A percentile compares a stretch with the other conserved stretches of the same genome.
These are phyloP conservation scores for Pestalotiopsis sp. DNA, from an alignment of 2,329 filamentous ascomycete species.

Conservation along the genomic window DNA sequence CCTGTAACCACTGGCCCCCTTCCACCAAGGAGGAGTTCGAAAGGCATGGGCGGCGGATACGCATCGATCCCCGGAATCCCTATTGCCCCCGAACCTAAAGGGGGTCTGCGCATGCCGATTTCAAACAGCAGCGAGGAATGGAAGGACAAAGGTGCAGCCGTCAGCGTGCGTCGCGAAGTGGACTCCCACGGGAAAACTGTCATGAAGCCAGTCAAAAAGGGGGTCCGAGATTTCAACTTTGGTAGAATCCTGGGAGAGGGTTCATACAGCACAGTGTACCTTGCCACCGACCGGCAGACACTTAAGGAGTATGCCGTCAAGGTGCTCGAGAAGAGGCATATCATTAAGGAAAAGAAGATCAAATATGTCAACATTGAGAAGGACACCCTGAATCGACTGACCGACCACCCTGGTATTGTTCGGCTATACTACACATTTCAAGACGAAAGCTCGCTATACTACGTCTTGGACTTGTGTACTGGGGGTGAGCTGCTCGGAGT, in stretches of 20 bases:
- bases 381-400: conserved; percentile 93
- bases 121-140: conserved; percentile 81
- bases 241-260: conserved; percentile 90
- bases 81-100: conserved; percentile 34
- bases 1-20: conserved; percentile 61
- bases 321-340: conserved; percentile 96
- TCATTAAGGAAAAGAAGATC: conserved; percentile 99
- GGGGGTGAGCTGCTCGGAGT: conserved; percentile 91
- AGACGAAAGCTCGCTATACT: conserved; percentile 94
- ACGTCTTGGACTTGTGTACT: conserved; percentile 90
- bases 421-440: conserved; percentile 98
- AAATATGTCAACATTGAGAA: conserved; percentile 99
- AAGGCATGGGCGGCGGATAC: conserved; percentile 66
- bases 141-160: conserved; percentile 93
- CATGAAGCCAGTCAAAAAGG: conserved; percentile 88
- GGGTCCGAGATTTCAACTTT: conserved; percentile 95
- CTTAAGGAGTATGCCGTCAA: conserved; percentile 98
- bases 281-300: conserved; percentile 91
- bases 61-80: conserved; percentile 46
- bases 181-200: conserved; percentile 84
- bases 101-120: conserved; percentile 43
- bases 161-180: conserved; percentile 78
- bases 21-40: conserved; percentile 77
- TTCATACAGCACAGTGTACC: conserved; percentile 94
- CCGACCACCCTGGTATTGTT: conserved; percentile 94